Conservation (phyloP, 345 rosid species). For the Citrus reticulata region DNA sequence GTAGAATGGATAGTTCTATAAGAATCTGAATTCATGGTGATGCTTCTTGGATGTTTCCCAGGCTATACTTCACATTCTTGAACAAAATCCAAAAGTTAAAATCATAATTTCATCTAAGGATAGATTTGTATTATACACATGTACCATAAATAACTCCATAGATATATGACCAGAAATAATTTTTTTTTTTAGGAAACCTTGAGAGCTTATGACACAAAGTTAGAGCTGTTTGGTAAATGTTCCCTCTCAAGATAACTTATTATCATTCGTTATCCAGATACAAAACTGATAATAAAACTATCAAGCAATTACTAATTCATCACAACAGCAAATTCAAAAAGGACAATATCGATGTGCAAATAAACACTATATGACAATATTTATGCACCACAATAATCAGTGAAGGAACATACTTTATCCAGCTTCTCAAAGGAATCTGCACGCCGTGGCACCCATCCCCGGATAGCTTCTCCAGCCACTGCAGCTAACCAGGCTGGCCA, state of each 20-base stretch:
- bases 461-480: slow-evolving; percentile 97
- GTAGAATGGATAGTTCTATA: neutral
- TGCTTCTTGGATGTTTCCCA: neutral
- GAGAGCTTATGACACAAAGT: neutral
- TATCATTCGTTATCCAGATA: neutral
- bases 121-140: neutral
- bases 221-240: neutral
- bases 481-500: slow-evolving; percentile 98
- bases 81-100: neutral
- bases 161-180: neutral
- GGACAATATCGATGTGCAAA: neutral
- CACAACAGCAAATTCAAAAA: neutral
- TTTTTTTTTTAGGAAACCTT: neutral
- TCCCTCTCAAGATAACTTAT: neutral
- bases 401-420: slow-evolving; percentile 67
- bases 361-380: neutral
- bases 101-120: neutral
- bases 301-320: neutral
- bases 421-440: slow-evolving; percentile 97
- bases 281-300: neutral
- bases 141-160: neutral
- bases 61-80: neutral
- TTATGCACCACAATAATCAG: slow-evolving; percentile 7
- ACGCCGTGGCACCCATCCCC: slow-evolving; percentile 93
- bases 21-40: neutral